These are phyloP conservation scores for Cryptococcus sp. DNA, from an alignment of 1,284 basidiomycete genomes.

Conservation along the genomic window DNA sequence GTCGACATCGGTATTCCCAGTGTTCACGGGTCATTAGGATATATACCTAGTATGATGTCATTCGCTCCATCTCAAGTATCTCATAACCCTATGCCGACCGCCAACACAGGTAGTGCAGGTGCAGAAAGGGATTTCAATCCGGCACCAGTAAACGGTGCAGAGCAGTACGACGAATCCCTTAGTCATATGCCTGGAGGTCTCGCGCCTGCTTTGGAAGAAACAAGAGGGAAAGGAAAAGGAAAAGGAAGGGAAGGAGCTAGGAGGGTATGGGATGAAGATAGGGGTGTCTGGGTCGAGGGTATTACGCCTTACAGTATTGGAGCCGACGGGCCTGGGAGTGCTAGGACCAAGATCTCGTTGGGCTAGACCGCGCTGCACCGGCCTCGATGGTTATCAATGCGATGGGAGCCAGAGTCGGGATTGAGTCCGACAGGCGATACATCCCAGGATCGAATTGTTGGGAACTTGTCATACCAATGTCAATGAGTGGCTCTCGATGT, in stretches of 20 bases:
- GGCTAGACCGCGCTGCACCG: neutral
- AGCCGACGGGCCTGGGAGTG: slow-evolving; percentile 10
- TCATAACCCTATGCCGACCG: slow-evolving; percentile 7
- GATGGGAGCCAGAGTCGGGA: too few relatives aligned
- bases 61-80: neutral
- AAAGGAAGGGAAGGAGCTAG: slow-evolving; percentile 9
- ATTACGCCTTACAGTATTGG: neutral
- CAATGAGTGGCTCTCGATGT: too few relatives aligned
- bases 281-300: slow-evolving; percentile 7
- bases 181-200: neutral
- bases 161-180: neutral
- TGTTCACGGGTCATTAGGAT: slow-evolving; percentile 21
- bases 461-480: too few relatives aligned
- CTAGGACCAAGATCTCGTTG: slow-evolving; percentile 17
- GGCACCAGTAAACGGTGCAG: neutral
- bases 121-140: neutral
- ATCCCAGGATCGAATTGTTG: too few relatives aligned
- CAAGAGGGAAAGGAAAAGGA: slow-evolving; percentile 6
- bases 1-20: slow-evolving; percentile 17
- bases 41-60: slow-evolving; percentile 8
- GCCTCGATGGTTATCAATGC: too few relatives aligned
- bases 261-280: slow-evolving; percentile 12
- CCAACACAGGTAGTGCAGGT: neutral
- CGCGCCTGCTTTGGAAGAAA: neutral
- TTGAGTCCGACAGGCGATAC: too few relatives aligned